Evolutionary conservation across 2,329 filamentous ascomycete genomes (phyloP), one percentile per base, ranked within the genome.

Genomic region (Tothia fuscella): DNA sequence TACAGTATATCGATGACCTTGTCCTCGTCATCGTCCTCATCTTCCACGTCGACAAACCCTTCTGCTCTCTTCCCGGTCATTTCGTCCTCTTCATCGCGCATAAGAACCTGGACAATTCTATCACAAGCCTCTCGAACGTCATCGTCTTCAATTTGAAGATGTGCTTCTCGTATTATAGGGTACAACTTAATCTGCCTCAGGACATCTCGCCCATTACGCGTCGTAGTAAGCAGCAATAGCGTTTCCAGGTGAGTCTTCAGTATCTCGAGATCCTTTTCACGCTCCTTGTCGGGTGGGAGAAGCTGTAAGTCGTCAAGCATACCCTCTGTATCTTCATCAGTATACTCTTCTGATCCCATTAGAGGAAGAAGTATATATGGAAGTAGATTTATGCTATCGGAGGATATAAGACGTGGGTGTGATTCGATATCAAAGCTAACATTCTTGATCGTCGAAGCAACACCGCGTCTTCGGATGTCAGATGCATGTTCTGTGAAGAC

Each of bases 371-470:
- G 65, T 13, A 96, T 68, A 59, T 96, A 96, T 0, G 89, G 88
- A 4, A 96, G 65, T 13, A 96, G 72, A 52, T 93, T 81, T 38
- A 88, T 78, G 29, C 78, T 78, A 14, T 79, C 74, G 39, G 82
- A 77, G 71, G 34, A 14, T 19, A 95, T 63, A 41, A 94, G 78
- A 2, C 70, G 64, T 0, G 74, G 67, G 53, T 96, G 89, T 0
- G 80, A 73, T 3, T 74, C 62, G 5, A 89, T 63, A 53, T 93
- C 82, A 56, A 98, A 96, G 5, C 85, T 78, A 22, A 84, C 77
- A 56, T 98, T 98, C 62, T 96, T 96, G 58, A 98, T 86, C 7
- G 86, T 91, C 46, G 80, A 87, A 6, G 89, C 89, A n/a, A 95
- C 88, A n/a, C 91, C 91, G 53, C 86, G 85, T 42, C 91, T 73